Evolutionary conservation across 2,329 filamentous ascomycete genomes (phyloP), one percentile per base, ranked within the genome.

Genomic region (Paradendryphiella salina): DNA sequence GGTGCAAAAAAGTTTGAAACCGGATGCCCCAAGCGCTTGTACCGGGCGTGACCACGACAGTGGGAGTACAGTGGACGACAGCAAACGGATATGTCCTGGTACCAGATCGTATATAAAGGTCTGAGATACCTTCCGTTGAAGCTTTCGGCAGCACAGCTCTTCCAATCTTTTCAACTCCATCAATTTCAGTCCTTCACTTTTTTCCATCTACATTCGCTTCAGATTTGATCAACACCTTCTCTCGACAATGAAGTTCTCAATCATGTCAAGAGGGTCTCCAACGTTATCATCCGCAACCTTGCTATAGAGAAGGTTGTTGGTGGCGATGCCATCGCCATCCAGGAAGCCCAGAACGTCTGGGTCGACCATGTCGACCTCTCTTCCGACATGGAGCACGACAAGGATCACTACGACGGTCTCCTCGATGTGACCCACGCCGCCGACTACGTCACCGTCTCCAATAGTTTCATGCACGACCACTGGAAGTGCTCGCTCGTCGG

Each of bases 351-450:
- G 4, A 80, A 80, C 46, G 75, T 85, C 21, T 88, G 86, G 86
- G 75, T 88, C 41, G 85, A 88, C 73, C 85, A 88, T 75, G 78
- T 79, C 67, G 85, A 88, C 57, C 77, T 88, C 17, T 84, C 80
- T 4, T 83, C 82, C 18, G 80, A 87, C 72, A 65, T 68, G 28
- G 75, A 79, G 61, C 76, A 82, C 66, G 83, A 79, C 76, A 88
- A 88, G 75, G 84, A 89, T 75, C 86, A 81, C 75, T 88, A 86
- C 65, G 86, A 88, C 49, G 85, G 86, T 26, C 79, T 88, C 1
- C 73, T 85, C 38, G 86, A 88, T 61, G 73, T 83, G 42, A 86
- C 80, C 41, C 85, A 87, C 72, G 86, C 76, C 38, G 76, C 80
- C 8, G 84, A 88, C 74, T 87, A 75, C 63, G 70, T 86, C 50